Conservation (phyloP, 208 protist species). For the Acanthamoeba triangularis region DNA sequence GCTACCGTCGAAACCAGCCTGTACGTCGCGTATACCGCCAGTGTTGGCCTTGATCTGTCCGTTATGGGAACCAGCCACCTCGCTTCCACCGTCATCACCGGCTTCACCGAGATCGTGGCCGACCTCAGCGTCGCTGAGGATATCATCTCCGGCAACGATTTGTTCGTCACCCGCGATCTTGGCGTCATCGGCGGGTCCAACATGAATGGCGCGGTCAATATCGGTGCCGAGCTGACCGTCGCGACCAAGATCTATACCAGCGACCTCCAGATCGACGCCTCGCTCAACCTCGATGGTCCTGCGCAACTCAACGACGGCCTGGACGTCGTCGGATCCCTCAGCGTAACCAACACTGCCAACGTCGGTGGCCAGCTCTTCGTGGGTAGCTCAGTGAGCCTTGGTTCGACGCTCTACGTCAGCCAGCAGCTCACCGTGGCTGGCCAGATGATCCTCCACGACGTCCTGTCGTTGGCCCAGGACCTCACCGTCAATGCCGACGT, state of each 20-base stretch:
- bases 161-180: neutral
- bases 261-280: neutral
- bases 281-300: neutral
- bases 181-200: neutral
- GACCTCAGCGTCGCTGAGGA: neutral
- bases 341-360: neutral
- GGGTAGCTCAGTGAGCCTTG: neutral
- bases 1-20: neutral
- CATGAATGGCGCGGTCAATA: neutral
- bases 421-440: neutral
- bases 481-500: slow-evolving; percentile 6
- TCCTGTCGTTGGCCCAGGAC: neutral
- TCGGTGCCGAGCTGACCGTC: neutral
- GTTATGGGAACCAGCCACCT: neutral
- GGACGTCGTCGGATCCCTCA: too few species aligned
- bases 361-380: neutral
- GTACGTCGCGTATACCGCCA: neutral
- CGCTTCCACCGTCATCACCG: neutral
- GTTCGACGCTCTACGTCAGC: neutral
- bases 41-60: neutral
- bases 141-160: neutral
- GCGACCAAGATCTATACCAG: neutral
- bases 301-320: neutral
- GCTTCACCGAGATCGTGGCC: too few species aligned
- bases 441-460: neutral